Conservation (phyloP, 257 asterid genomes). For the Solanum virginianum region DNA sequence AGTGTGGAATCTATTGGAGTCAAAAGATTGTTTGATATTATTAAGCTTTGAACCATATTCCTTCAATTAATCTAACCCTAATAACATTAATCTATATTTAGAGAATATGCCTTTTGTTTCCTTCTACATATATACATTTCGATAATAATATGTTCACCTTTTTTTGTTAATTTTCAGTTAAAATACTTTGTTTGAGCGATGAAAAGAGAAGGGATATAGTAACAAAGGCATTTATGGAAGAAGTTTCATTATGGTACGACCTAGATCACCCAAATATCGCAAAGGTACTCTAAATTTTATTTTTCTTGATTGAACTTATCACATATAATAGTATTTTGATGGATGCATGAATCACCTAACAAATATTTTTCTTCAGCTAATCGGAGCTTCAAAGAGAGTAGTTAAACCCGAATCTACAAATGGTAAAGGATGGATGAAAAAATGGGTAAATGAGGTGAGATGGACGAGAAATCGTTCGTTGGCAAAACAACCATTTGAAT, state of each 20-base stretch:
- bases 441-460: not conserved
- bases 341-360: not conserved
- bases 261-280: not conserved
- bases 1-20: too few species aligned
- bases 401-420: not conserved
- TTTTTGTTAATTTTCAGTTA: not conserved
- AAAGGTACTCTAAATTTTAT: not conserved
- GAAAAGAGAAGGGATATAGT: not conserved
- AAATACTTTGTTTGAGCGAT: not conserved
- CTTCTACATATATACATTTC: not conserved
- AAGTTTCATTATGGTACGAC: constrained; percentile 2
- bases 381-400: not conserved
- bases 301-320: too few species aligned
- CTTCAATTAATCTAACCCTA: not conserved
- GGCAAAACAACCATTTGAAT: not conserved
- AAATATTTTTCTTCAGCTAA: not conserved
- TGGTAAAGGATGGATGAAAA: not conserved
- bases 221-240: not conserved
- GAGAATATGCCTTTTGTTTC: not conserved
- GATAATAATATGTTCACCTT: not conserved
- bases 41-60: not conserved
- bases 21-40: too few species aligned
- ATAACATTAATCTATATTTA: not conserved
- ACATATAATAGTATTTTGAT: too few species aligned
- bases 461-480: not conserved